phyloP scores from a whole-genome alignment of 257 asterid species.

The Primulina huaijiensis region DNA sequence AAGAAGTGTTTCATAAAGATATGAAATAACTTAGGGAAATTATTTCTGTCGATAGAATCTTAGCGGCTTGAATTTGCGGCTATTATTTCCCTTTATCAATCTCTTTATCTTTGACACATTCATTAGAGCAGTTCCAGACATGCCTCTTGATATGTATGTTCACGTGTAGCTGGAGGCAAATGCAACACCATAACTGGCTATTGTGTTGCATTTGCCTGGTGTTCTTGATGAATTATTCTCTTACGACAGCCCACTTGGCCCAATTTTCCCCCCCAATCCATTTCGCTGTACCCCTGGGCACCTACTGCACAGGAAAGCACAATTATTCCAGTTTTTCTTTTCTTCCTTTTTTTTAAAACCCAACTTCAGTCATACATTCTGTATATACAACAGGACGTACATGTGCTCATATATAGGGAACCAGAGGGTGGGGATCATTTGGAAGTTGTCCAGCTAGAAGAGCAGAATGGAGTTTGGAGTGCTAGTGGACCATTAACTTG shows the following conservation, averaged over 20 bases:
- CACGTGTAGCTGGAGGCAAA: slow-evolving; percentile 53
- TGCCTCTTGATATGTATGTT: slow-evolving; percentile 21
- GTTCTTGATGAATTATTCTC: slow-evolving; percentile 80
- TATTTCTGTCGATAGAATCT: neutral
- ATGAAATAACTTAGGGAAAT: neutral
- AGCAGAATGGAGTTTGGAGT: slow-evolving; percentile 82
- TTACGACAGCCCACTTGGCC: slow-evolving; percentile 82
- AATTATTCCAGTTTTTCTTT: slow-evolving; percentile 8
- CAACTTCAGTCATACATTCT: slow-evolving; percentile 16
- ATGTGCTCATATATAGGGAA: slow-evolving; percentile 54
- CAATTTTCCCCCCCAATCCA: slow-evolving; percentile 48
- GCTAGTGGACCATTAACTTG: slow-evolving; percentile 65
- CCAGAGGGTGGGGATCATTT: slow-evolving; percentile 46
- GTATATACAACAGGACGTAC: slow-evolving; percentile 52
- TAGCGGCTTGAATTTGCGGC: slow-evolving; percentile 9
- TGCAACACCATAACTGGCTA: slow-evolving; percentile 64
- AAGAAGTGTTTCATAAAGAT: neutral
- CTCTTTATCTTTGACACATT: neutral
- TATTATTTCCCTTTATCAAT: neutral
- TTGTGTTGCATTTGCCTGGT: slow-evolving; percentile 97
- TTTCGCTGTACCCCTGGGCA: slow-evolving; percentile 84
- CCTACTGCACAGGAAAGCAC: slow-evolving; percentile 87
- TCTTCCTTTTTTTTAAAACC: neutral
- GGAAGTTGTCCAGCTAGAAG: slow-evolving; percentile 65
- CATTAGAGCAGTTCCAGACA: slow-evolving; percentile 2